These are phyloP conservation scores for Phytophthora sansomeana DNA, from an alignment of 352 stramenopile genomes.

Conservation along the genomic window DNA sequence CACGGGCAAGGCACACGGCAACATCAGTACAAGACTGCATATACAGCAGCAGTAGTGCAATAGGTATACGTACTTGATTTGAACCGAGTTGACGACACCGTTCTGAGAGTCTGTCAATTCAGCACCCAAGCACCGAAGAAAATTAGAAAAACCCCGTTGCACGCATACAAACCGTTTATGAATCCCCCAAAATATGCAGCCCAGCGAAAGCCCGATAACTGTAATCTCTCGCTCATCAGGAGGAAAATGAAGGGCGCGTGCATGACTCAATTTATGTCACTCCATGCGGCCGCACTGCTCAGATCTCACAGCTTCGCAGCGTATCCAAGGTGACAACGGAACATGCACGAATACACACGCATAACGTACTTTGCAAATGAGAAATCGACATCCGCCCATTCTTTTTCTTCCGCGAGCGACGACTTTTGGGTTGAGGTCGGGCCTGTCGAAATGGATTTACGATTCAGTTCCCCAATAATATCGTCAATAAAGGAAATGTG, in stretches of 20 bases:
- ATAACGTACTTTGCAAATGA: slow-evolving; percentile 74
- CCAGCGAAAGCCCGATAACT: slow-evolving; percentile 30
- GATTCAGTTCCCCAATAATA: neutral
- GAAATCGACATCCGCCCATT: slow-evolving; percentile 67
- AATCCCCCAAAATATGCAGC: slow-evolving; percentile 33
- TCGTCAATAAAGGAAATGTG: neutral
- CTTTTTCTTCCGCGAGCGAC: slow-evolving; percentile 65
- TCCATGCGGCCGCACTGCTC: slow-evolving; percentile 54
- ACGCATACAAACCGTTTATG: neutral
- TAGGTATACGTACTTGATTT: slow-evolving; percentile 51
- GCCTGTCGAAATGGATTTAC: slow-evolving; percentile 14
- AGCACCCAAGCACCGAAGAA: slow-evolving; percentile 7
- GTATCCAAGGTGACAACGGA: slow-evolving; percentile 71
- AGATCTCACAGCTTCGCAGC: slow-evolving; percentile 47
- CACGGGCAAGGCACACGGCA: neutral
- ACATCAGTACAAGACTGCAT: neutral
- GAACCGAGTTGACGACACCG: slow-evolving; percentile 53
- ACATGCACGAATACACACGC: slow-evolving; percentile 17
- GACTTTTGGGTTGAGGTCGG: slow-evolving; percentile 38
- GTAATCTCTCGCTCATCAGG: slow-evolving; percentile 34
- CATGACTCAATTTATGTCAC: slow-evolving; percentile 54
- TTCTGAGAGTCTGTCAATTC: slow-evolving; percentile 45
- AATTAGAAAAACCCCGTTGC: slow-evolving; percentile 7
- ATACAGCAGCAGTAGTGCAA: neutral
- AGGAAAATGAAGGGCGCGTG: slow-evolving; percentile 37